These are phyloP conservation scores for Fraxinus greggii DNA, from an alignment of 305 asterid species.

Conservation along the genomic window DNA sequence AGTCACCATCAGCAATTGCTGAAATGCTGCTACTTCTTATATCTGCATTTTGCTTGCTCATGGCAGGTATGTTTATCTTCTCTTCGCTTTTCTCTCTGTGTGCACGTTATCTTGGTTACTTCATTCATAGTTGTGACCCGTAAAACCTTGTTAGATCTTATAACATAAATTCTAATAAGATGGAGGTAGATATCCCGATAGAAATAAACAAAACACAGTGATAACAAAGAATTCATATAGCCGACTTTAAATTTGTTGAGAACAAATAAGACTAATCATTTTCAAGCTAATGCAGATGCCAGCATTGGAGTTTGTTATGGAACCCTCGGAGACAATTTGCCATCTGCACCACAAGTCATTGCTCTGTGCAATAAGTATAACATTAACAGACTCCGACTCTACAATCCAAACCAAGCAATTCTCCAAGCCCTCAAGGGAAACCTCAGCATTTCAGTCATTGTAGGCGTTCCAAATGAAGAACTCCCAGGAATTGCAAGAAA, in stretches of 20 bases:
- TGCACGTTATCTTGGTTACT: background rate
- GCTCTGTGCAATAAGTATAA: slow-evolving; percentile 20
- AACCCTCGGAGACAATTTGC: slow-evolving; percentile 21
- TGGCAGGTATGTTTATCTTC: background rate
- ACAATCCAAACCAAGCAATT: slow-evolving; percentile 15
- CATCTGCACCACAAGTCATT: slow-evolving; percentile 21
- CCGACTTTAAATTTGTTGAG: background rate
- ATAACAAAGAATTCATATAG: background rate
- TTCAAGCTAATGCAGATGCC: slow-evolving; percentile 26
- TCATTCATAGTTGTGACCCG: background rate
- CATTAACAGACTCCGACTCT: slow-evolving; percentile 24
- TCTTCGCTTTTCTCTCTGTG: background rate
- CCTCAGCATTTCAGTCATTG: slow-evolving; percentile 17
- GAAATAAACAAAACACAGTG: background rate
- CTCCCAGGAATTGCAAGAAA: slow-evolving; percentile 16
- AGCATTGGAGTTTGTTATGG: slow-evolving; percentile 30
- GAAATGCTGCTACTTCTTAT: background rate
- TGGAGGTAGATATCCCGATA: background rate
- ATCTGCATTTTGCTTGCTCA: background rate
- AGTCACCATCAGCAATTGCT: background rate
- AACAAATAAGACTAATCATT: background rate
- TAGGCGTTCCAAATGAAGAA: slow-evolving; percentile 27
- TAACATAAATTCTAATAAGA: background rate
- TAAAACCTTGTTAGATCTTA: background rate
- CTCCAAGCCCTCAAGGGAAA: slow-evolving; percentile 29